These are phyloP conservation scores for Hypoxylon subgilvum DNA, from an alignment of 495 filamentous ascomycete genomes.

Conservation along the genomic window DNA sequence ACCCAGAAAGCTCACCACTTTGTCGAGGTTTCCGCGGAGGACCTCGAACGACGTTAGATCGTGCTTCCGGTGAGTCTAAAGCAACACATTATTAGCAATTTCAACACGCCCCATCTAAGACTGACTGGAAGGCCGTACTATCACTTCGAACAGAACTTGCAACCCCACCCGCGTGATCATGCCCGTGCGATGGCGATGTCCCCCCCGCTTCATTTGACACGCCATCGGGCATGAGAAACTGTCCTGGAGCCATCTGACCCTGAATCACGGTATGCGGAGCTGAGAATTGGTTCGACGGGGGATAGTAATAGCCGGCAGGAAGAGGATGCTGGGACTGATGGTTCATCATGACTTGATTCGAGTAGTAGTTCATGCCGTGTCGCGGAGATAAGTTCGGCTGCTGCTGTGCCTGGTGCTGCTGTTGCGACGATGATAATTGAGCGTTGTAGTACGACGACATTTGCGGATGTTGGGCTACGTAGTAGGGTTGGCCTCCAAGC, in stretches of 20 bases:
- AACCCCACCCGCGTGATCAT: constrained; percentile 11
- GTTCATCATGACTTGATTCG: constrained; percentile 44
- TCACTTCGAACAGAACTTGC: constrained; percentile 19
- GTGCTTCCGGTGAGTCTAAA: constrained; percentile 41
- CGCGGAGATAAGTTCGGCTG: constrained; percentile 42
- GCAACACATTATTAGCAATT: constrained; percentile 23
- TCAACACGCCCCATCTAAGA: neutral
- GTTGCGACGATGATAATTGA: constrained; percentile 39
- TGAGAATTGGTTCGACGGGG: constrained; percentile 39
- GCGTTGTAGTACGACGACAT: constrained; percentile 48
- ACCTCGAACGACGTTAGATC: constrained; percentile 70
- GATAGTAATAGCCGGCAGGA: constrained; percentile 49
- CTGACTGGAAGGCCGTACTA: constrained; percentile 19
- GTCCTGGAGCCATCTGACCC: constrained; percentile 41
- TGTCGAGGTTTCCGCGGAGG: constrained; percentile 92
- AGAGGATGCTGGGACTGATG: constrained; percentile 46
- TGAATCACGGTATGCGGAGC: constrained; percentile 37
- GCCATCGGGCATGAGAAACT: constrained; percentile 39
- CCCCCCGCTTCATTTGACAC: constrained; percentile 17
- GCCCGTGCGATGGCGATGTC: constrained; percentile 23
- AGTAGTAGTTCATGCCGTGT: constrained; percentile 47
- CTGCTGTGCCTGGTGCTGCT: constrained; percentile 40
- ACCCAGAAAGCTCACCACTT: constrained; percentile 48
- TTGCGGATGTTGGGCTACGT: constrained; percentile 49
- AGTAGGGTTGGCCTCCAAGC: constrained; percentile 48